phyloP scores from a whole-genome alignment of 2,329 filamentous ascomycete genomes.

The Proliferodiscus dingleyae region DNA sequence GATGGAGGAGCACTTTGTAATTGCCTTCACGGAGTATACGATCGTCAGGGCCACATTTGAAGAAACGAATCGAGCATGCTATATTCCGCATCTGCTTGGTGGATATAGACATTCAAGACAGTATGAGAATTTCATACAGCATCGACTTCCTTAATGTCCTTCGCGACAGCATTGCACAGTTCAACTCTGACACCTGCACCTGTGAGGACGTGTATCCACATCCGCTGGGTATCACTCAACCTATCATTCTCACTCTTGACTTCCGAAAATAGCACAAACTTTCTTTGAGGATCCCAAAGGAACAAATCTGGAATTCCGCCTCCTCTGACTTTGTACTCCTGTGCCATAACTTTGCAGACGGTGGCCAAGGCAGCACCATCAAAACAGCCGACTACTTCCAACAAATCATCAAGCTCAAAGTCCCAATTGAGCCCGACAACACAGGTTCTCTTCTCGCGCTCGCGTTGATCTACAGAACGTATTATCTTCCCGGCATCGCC shows the following conservation, averaged over 20 bases:
- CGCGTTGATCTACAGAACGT: conserved; percentile 59
- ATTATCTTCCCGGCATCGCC: conserved; percentile 67
- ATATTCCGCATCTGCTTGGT: too few relatives aligned
- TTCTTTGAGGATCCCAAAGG: conserved; percentile 56
- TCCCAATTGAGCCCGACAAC: conserved; percentile 92
- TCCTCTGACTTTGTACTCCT: conserved; percentile 84
- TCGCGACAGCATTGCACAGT: conserved; percentile 56
- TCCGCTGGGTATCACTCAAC: conserved; percentile 87
- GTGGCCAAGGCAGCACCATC: conserved; percentile 73
- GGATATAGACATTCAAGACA: too few relatives aligned
- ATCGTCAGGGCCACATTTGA: conserved; percentile 47
- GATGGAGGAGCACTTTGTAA: conserved; percentile 46
- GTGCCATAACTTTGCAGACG: conserved; percentile 89
- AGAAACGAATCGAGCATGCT: conserved; percentile 26
- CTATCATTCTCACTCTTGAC: conserved; percentile 69
- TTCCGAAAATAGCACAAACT: conserved; percentile 25
- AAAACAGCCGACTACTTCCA: conserved; percentile 76
- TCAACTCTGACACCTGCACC: conserved; percentile 83
- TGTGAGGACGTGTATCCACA: conserved; percentile 94
- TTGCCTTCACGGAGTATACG: conserved; percentile 45
- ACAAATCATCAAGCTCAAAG: conserved; percentile 71
- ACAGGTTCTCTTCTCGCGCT: conserved; percentile 70
- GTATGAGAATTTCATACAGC: conserved; percentile 3
- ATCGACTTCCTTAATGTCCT: conserved; percentile 26
- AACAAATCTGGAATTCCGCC: conserved; percentile 91